Base-by-base conservation (phyloP, 2,329 filamentous ascomycete genomes). In the Aureobasidium sp. region DNA sequence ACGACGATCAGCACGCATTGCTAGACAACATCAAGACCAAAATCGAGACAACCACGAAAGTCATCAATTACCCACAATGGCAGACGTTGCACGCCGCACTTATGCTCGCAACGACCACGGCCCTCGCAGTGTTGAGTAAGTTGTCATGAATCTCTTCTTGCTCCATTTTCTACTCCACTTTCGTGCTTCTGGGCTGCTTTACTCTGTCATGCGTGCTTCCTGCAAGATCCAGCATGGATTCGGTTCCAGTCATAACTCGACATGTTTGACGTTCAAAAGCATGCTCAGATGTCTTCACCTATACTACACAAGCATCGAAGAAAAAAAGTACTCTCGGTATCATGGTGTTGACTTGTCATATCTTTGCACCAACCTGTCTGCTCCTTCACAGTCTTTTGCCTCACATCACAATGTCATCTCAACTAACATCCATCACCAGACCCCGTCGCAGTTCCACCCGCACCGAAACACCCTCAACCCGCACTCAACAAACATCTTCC, bases 41-140 rank as follows among this genome's bases (percentile, higher is more conserved):
- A 5, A 14, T 2, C 24, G 22, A 31, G 14, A 48, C 37, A 39
- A 48, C 15, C 14, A 27, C 29, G 9, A n/a, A 27, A 19, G 39
- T 1, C 37, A 61, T 15, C 48, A 47, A 45, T 1, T 24, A 24
- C 8, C 48, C 19, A 40, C 48, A 60, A 61, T 61, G 60, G 49
- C 60, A 42, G 60, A 61, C 33, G 49, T 61, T 27, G 60, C 60
- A 31, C 60, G 60, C 42, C 60, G 60, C 42, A 61, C 60, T 15
- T 61, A 61, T n/a, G 48, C 60, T 42, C 60, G 60, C 60, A 61
- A 61, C 42, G 60, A 61, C 29, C 48, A 48, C 49, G 60, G 60
- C 22, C 60, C 60, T 47, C 60, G 60, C 31, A 44, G 39, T 47
- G 60, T 61, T 3, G 60, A 61, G 57, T 60, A 50, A 50, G 57